Evolutionary conservation across 495 filamentous ascomycete species (phyloP), one percentile per base, ranked within the genome.

Genomic region (Penicillium silybi): DNA sequence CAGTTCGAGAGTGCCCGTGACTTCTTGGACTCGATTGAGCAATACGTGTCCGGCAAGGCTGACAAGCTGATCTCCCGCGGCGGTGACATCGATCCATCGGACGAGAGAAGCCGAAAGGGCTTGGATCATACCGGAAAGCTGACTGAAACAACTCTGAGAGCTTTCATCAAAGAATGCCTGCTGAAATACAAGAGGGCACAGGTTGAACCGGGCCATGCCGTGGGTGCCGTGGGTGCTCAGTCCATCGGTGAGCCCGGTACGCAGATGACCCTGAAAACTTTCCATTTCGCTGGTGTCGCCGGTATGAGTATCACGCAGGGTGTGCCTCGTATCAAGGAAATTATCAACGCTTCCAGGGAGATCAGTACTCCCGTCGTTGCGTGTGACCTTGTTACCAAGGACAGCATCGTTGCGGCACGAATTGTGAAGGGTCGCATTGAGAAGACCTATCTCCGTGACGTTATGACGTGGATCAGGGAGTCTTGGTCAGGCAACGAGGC

Each of bases 271-370:
- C 76, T 98, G 61, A 97, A 97, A 74, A 98, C 93, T 67, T 98
- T 98, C 85, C 93, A 98, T 86, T 98, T 98, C 74, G 93, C 93
- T 62, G 93, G 93, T 87, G 95, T 98, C 54, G 95, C 92, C 20
- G 91, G 91, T 62, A 97, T 98, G 92, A 95, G 88, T 78, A 93
- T 97, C 61, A 98, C 95, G 0, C 89, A 96, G 64, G 93, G 93
- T 85, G 93, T 98, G 2, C 93, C 93, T 2, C 93, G 93, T 82
- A 97, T 98, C 69, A 98, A 97, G 73, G 93, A 98, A 79, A 98
- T 98, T 62, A 98, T 98, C 81, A 97, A 97, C 71, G 93, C 93
- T 6, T 92, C 88, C 9, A 92, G 87, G 66, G 76, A 73, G 39
- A 97, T 98, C 66, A 95, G 89, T 71, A 98, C 93, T 2, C 93